A percentile compares a stretch with the other conserved stretches of the same genome.
Evolutionary conservation across 2,329 filamentous ascomycete genomes (phyloP).

Genomic region (Tolypocladium sp.): DNA sequence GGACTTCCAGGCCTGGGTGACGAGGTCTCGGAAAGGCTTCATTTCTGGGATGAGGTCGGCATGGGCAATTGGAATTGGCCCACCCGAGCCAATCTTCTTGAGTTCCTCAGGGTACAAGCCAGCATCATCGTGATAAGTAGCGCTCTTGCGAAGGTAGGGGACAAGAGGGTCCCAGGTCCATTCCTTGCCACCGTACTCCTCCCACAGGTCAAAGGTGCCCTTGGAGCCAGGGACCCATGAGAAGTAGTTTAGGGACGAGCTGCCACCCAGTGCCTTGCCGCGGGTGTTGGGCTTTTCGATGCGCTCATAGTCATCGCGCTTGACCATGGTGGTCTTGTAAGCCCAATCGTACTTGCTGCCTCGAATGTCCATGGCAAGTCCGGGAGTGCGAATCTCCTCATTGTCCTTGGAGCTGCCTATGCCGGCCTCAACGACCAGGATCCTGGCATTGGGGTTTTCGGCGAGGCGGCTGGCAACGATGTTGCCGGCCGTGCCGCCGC

Average conservation of each 20-base stretch:
- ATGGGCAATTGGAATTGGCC: conserved; percentile 45
- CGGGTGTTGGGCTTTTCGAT: conserved; percentile 56
- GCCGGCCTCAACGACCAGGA: conserved; percentile 40
- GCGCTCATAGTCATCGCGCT: conserved; percentile 48
- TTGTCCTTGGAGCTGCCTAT: conserved; percentile 36
- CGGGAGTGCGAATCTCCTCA: conserved; percentile 43
- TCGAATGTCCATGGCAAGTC: conserved; percentile 43
- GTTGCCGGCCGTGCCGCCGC: conserved; percentile 25
- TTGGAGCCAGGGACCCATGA: conserved; percentile 52
- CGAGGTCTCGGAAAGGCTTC: conserved; percentile 37
- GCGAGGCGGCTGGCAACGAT: conserved; percentile 25
- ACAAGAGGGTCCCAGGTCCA: conserved; percentile 48
- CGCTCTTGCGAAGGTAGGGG: conserved; percentile 45
- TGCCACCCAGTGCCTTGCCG: conserved; percentile 51
- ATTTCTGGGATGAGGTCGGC: conserved; percentile 44
- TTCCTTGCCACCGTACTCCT: conserved; percentile 61
- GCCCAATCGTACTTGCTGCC: conserved; percentile 48
- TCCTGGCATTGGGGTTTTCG: conserved; percentile 25
- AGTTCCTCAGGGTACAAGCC: conserved; percentile 34
- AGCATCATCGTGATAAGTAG: conserved; percentile 47
- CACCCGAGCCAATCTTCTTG: conserved; percentile 38
- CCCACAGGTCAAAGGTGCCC: conserved; percentile 56
- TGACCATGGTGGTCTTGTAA: conserved; percentile 53
- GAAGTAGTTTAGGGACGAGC: conserved; percentile 52
- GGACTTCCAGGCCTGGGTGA: conserved; percentile 42